These are phyloP conservation scores for Phyllosticta citribraziliensis DNA, from an alignment of 2,329 filamentous ascomycete species.

Conservation along the genomic window DNA sequence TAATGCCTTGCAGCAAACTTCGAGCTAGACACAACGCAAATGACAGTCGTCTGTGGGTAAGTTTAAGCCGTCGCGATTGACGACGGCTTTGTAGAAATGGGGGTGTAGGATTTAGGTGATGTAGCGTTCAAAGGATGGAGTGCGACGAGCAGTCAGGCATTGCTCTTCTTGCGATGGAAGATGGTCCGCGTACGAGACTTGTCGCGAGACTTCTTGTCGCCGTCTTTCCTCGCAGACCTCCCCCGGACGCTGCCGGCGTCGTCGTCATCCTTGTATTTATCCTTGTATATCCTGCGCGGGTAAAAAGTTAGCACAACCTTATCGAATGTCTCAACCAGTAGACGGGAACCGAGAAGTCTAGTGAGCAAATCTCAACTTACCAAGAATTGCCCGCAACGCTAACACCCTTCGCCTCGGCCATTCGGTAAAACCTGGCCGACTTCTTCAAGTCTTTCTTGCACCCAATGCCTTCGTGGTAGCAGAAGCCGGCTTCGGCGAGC, in stretches of 20 bases:
- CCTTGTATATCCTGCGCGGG: slow-evolving; percentile 75
- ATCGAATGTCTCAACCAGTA: background rate
- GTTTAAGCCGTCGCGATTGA: too few relatives aligned
- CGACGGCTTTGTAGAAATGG: too few relatives aligned
- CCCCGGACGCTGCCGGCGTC: slow-evolving; percentile 31
- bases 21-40: background rate
- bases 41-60: too few relatives aligned
- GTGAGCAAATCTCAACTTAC: slow-evolving; percentile 42
- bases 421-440: slow-evolving; percentile 80
- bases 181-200: slow-evolving; percentile 68
- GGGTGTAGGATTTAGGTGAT: too few relatives aligned
- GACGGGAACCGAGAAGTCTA: background rate
- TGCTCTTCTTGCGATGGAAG: slow-evolving; percentile 53
- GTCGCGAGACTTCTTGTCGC: slow-evolving; percentile 56
- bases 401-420: slow-evolving; percentile 86
- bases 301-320: slow-evolving; percentile 12
- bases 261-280: slow-evolving; percentile 67
- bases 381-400: slow-evolving; percentile 98
- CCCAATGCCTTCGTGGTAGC: slow-evolving; percentile 86
- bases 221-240: slow-evolving; percentile 34
- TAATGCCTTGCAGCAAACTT: background rate
- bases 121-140: too few relatives aligned
- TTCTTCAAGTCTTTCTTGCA: slow-evolving; percentile 96
- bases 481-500: slow-evolving; percentile 87
- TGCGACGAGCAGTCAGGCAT: slow-evolving; percentile 10